Evolutionary conservation across 1,139 yeast species (phyloP), one percentile per base, ranked within the genome.

Genomic region (Sugiyamaella pinicola): DNA sequence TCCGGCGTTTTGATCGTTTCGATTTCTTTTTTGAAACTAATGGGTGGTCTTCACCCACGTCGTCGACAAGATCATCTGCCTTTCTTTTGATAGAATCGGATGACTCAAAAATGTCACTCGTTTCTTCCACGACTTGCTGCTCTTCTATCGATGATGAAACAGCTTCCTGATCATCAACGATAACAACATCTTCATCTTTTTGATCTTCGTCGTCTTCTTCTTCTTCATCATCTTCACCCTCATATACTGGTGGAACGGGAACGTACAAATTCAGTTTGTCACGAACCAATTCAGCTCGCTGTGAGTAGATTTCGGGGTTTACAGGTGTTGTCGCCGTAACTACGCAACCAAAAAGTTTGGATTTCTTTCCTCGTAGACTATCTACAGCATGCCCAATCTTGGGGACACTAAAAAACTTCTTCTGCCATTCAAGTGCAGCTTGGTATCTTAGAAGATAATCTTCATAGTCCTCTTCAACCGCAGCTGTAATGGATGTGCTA

Each of bases 1-100:
- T 60, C 15, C 57, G 51, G 22, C 58, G 45, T 47, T 55, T 60
- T 8, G 56, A 52, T 39, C 54, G 57, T 24, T 52, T 52, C 7
- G 37, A n/a, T 42, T 55, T 40, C 17, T 37, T 42, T 10, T 34
- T 34, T 26, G 22, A 18, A 8, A 10, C 28, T 9, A 47, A 18
- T 10, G 45, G 53, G 10, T 47, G 54, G 9, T 51, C 55, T 21
- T 45, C 51, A 5, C 35, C 44, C 9, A 38, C 54, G 10, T 47
- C 53, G 13, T 34, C 35, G 22, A 28, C 46, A 4, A 40, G 47
- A 13, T 47, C 54, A 12, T 45, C 31, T 4, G 37, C 49, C 13
- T 35, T 46, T 4, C 49, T 49, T 22, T 43, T 37, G 17, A 15
- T 17, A 22, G 53, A 43, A 31, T 49, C 56, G 8, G 40, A 29